A percentile compares a stretch with the other conserved stretches of the same genome.
Conservation (phyloP, 257 asterid genomes). For the Hygrophila difformis region DNA sequence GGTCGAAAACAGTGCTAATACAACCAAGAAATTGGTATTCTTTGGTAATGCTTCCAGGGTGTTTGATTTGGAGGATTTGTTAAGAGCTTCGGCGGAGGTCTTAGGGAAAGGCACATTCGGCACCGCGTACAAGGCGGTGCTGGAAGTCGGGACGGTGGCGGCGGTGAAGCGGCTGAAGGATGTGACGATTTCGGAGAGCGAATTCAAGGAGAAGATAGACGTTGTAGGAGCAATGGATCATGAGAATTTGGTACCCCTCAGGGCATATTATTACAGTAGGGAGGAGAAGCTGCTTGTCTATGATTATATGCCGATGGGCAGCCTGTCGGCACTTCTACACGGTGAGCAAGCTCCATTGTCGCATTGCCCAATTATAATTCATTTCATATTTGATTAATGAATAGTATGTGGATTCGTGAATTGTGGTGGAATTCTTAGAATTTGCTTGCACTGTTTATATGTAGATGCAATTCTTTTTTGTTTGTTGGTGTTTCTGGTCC, state of each 20-base stretch:
- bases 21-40: conserved; percentile 36
- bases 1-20: conserved; percentile 14
- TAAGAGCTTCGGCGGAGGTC: conserved; percentile 60
- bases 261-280: conserved; percentile 70
- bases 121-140: conserved; percentile 80
- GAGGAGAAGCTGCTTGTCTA: conserved; percentile 85
- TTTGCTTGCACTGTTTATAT: too few relatives aligned
- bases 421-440: too few relatives aligned
- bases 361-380: background rate
- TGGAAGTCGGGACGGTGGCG: conserved; percentile 67
- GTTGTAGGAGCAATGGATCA: conserved; percentile 69
- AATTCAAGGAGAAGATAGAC: conserved; percentile 63
- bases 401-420: too few relatives aligned
- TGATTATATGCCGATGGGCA: conserved; percentile 85
- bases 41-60: conserved; percentile 37
- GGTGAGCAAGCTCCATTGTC: too few relatives aligned
- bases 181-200: conserved; percentile 46
- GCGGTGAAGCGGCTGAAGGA: conserved; percentile 89
- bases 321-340: conserved; percentile 81
- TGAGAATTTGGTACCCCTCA: conserved; percentile 71
- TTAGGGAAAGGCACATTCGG: conserved; percentile 54
- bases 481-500: too few relatives aligned
- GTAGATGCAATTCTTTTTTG: too few relatives aligned
- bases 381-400: background rate
- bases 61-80: conserved; percentile 45